Percentiles rank a stretch among this genome's conserved stretches.
Evolutionary conservation across 2,329 filamentous ascomycete species (phyloP).

Genomic region (Teratosphaeria nubilosa): DNA sequence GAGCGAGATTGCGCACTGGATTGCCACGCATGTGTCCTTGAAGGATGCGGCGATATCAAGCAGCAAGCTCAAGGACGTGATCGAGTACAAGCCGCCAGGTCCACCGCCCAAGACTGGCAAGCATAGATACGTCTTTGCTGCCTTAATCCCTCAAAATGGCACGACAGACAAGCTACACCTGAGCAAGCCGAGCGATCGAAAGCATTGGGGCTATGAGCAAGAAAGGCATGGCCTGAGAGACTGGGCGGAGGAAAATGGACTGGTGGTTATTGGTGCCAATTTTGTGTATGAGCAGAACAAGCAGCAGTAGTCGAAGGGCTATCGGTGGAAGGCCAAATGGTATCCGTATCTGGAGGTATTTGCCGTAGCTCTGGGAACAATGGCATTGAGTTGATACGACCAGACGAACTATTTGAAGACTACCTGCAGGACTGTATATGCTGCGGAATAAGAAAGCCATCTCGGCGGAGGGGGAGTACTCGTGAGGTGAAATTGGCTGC

Average conservation of each 20-base stretch:
- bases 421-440: too few relatives aligned
- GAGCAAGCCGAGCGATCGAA: slow-evolving; percentile 37
- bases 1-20: slow-evolving; percentile 51
- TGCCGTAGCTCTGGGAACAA: not conserved
- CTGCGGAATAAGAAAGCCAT: too few relatives aligned
- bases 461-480: too few relatives aligned
- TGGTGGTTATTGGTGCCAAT: slow-evolving; percentile 40
- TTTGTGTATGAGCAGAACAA: slow-evolving; percentile 40
- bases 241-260: slow-evolving; percentile 40
- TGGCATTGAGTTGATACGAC: too few relatives aligned
- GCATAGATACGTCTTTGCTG: slow-evolving; percentile 48
- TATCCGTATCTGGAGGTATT: too few relatives aligned
- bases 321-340: not conserved
- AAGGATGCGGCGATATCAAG: not conserved
- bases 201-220: slow-evolving; percentile 47
- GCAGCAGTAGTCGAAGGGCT: slow-evolving; percentile 31
- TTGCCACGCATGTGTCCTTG: slow-evolving; percentile 29
- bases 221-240: slow-evolving; percentile 41
- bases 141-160: slow-evolving; percentile 37
- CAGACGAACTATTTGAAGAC: too few relatives aligned
- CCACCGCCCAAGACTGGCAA: slow-evolving; percentile 47
- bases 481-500: too few relatives aligned
- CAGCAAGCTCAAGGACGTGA: slow-evolving; percentile 26
- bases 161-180: slow-evolving; percentile 33
- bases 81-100: slow-evolving; percentile 43